Percentiles rank a stretch among this genome's conserved stretches.
Evolutionary conservation across 2,329 filamentous ascomycete species (phyloP).

Genomic region (Diaporthe sp.): DNA sequence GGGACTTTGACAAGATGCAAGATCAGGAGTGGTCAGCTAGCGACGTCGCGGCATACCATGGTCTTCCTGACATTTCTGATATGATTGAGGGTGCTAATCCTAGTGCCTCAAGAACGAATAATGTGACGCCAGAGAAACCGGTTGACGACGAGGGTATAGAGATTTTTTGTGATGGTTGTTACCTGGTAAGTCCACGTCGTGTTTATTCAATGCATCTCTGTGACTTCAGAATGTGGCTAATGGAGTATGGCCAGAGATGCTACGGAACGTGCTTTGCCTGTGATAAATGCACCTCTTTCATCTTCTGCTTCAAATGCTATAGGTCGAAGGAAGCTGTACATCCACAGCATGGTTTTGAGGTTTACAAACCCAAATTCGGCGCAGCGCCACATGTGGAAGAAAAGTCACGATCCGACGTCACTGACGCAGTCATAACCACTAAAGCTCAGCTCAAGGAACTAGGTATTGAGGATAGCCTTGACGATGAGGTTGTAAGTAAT

Average conservation of each 20-base stretch:
- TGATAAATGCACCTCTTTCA: neutral
- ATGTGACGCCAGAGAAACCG: too few species aligned
- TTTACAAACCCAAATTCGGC: neutral
- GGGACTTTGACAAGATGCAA: neutral
- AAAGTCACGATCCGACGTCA: neutral
- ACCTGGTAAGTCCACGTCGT: neutral
- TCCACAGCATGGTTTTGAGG: neutral
- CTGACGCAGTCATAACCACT: neutral
- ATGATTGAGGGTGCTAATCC: too few species aligned
- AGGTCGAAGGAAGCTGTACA: neutral
- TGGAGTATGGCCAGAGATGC: neutral
- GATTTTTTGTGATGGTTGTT: too few species aligned
- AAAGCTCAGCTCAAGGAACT: too few species aligned
- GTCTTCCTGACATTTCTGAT: neutral
- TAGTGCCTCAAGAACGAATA: too few species aligned
- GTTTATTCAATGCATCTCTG: neutral
- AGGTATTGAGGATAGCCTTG: too few species aligned
- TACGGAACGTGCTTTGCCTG: neutral
- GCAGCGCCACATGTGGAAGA: neutral
- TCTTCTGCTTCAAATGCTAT: neutral
- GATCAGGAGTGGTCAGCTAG: neutral
- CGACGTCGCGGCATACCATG: neutral
- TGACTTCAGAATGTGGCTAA: neutral
- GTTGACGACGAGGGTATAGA: too few species aligned
- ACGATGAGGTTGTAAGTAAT: too few species aligned